phyloP scores from a whole-genome alignment of 176 grass and related monocot genomes.

The Oryza nivara region DNA sequence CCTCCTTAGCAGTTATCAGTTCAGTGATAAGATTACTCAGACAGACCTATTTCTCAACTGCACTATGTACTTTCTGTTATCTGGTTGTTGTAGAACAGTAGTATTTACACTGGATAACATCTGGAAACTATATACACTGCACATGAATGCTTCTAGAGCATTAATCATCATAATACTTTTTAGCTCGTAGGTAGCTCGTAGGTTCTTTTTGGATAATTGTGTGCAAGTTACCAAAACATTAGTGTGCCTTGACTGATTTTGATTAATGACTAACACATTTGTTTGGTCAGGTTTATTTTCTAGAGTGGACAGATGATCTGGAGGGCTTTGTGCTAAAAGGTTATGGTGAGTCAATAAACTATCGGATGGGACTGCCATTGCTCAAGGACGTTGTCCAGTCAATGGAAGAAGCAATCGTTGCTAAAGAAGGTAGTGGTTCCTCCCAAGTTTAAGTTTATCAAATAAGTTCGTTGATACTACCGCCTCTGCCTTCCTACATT shows the following conservation, averaged over 20 bases:
- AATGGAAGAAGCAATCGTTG: conserved; percentile 81
- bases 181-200: background rate
- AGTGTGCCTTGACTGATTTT: background rate
- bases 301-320: conserved; percentile 98
- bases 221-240: background rate
- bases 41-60: conserved; percentile 3
- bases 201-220: background rate
- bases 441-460: background rate
- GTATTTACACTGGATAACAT: background rate
- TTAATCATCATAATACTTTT: background rate
- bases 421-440: conserved; percentile 72
- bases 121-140: background rate
- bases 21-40: background rate
- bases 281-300: conserved; percentile 62
- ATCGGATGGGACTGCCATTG: conserved; percentile 84
- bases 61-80: background rate
- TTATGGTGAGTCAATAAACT: conserved; percentile 96
- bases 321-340: conserved; percentile 93
- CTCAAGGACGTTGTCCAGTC: conserved; percentile 80
- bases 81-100: conserved; percentile 5
- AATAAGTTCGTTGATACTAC: background rate
- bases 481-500: background rate
- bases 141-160: conserved; percentile 1
- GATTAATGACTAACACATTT: conserved; percentile 25
- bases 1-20: background rate